Conservation (phyloP, 192 early-diverging fungal species). For the Coemansia sp. region DNA sequence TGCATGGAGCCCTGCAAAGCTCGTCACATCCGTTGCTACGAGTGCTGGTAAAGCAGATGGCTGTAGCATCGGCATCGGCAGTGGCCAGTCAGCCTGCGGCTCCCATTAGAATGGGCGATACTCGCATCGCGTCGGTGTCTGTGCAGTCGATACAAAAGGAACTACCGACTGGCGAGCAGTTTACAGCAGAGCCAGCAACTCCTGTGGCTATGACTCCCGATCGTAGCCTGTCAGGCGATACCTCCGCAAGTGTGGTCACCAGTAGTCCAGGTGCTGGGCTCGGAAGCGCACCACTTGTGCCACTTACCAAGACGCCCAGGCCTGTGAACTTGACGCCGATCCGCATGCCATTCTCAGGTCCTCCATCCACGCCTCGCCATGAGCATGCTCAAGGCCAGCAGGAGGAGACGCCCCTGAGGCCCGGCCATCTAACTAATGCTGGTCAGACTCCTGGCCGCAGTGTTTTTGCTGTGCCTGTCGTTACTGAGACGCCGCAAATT, state of each 20-base stretch:
- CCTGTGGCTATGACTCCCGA: not conserved
- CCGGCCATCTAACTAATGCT: not conserved
- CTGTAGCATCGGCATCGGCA: not conserved
- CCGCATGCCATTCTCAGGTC: conserved; percentile 37
- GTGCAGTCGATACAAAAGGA: not conserved
- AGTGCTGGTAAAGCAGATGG: conserved; percentile 38
- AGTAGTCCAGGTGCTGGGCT: not conserved
- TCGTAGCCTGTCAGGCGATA: not conserved
- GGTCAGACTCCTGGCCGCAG: conserved; percentile 14
- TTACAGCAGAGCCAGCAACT: not conserved
- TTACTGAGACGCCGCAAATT: conserved; percentile 1
- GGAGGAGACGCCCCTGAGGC: not conserved
- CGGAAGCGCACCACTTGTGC: not conserved
- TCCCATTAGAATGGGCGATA: not conserved
- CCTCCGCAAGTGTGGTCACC: not conserved
- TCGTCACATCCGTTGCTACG: conserved; percentile 30
- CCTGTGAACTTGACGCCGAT: not conserved
- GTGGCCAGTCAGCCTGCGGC: not conserved
- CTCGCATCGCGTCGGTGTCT: not conserved
- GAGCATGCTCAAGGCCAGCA: not conserved
- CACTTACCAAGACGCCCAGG: conserved; percentile 13
- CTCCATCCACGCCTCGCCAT: conserved; percentile 34
- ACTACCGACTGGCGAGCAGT: not conserved
- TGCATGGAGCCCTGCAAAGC: conserved; percentile 18
- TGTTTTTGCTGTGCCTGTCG: conserved; percentile 4